Evolutionary conservation across 805 yeast genomes (phyloP).

Genomic region (Zygosaccharomyces rouxii): DNA sequence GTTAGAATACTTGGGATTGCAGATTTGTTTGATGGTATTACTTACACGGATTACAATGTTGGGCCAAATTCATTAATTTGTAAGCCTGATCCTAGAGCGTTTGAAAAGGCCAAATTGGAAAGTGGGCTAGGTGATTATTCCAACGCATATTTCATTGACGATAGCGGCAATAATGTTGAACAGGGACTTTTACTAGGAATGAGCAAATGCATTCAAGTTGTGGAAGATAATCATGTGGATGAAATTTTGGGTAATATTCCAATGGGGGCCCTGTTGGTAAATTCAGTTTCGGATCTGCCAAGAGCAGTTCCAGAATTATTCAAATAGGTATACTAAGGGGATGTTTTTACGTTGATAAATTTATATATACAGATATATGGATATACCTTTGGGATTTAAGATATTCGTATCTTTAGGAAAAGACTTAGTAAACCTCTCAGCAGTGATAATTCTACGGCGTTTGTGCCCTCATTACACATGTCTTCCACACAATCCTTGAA

Average conservation of each 20-base stretch:
- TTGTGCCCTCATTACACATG: slow-evolving; percentile 17
- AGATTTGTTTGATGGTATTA: slow-evolving; percentile 91
- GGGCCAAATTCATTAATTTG: slow-evolving; percentile 64
- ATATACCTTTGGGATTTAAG: background rate
- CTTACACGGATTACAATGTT: slow-evolving; percentile 74
- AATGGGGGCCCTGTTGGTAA: slow-evolving; percentile 48
- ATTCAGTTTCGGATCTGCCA: slow-evolving; percentile 52
- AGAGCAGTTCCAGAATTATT: slow-evolving; percentile 51
- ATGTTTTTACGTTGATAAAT: background rate
- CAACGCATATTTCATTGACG: slow-evolving; percentile 78
- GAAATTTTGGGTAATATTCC: slow-evolving; percentile 35
- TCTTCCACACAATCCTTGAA: slow-evolving; percentile 25
- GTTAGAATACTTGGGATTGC: slow-evolving; percentile 77
- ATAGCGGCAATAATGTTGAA: slow-evolving; percentile 70
- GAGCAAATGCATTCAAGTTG: slow-evolving; percentile 63
- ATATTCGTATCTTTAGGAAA: slow-evolving; percentile 16
- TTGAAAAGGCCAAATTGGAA: slow-evolving; percentile 56
- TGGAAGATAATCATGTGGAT: slow-evolving; percentile 59
- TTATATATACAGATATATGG: background rate
- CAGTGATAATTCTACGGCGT: slow-evolving; percentile 28
- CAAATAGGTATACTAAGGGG: slow-evolving; percentile 8
- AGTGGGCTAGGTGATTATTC: slow-evolving; percentile 43
- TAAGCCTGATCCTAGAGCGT: slow-evolving; percentile 79
- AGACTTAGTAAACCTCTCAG: slow-evolving; percentile 22
- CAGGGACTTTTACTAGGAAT: slow-evolving; percentile 73